These are phyloP conservation scores for Euphrasia confusa DNA, from an alignment of 257 asterid genomes.

Conservation along the genomic window DNA sequence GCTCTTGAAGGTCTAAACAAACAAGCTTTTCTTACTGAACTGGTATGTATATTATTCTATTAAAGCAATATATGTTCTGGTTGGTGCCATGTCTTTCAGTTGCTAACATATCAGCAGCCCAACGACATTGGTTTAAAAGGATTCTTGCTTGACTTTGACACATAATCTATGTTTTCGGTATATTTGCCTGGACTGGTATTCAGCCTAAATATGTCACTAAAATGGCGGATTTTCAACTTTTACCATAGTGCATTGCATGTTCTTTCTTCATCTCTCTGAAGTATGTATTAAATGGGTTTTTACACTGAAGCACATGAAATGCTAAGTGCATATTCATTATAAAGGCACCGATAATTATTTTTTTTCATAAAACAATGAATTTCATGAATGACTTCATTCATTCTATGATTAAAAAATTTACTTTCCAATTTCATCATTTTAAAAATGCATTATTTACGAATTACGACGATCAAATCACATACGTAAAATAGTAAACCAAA, in stretches of 20 bases:
- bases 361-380: not conserved
- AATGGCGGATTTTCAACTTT: not conserved
- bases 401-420: not conserved
- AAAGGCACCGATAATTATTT: not conserved
- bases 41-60: conserved; percentile 44
- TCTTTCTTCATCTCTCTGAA: not conserved
- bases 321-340: not conserved
- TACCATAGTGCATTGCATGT: not conserved
- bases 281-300: not conserved
- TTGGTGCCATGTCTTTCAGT: conserved; percentile 16
- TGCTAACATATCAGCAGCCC: not conserved
- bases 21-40: conserved; percentile 87
- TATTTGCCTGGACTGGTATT: conserved; percentile 6
- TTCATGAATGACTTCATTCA: not conserved
- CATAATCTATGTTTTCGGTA: not conserved
- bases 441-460: not conserved
- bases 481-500: not conserved
- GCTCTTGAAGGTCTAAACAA: conserved; percentile 96
- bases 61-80: conserved; percentile 16
- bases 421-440: not conserved
- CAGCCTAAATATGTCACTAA: not conserved
- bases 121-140: not conserved
- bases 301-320: not conserved
- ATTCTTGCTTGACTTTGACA: not conserved
- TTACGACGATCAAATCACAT: not conserved